phyloP scores from a whole-genome alignment of 2,329 filamentous ascomycete genomes.

The Massarina eburnea region DNA sequence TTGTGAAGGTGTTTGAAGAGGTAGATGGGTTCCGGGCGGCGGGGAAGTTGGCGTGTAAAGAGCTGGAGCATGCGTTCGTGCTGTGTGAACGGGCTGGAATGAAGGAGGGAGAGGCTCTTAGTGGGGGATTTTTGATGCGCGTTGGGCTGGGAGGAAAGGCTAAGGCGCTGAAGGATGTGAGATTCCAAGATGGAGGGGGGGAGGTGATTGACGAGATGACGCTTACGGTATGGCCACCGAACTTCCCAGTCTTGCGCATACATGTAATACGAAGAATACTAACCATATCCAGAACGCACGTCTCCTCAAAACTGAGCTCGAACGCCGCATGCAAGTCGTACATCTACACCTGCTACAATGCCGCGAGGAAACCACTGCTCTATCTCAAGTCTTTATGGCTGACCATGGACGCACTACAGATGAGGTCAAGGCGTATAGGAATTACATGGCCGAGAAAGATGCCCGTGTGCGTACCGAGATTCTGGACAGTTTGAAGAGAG shows the following conservation, averaged over 20 bases:
- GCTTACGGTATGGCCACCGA: not conserved
- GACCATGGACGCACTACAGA: not conserved
- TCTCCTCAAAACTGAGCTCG: not conserved
- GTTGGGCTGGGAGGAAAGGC: not conserved
- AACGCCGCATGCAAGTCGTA: not conserved
- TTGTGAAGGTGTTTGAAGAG: not conserved
- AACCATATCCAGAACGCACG: not conserved
- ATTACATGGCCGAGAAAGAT: not conserved
- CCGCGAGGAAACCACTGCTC: not conserved
- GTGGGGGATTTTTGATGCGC: not conserved
- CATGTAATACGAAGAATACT: not conserved
- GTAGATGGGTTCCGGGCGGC: not conserved
- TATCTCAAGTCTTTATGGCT: not conserved
- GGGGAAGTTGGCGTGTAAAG: not conserved
- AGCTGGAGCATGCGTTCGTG: not conserved
- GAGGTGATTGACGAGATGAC: not conserved
- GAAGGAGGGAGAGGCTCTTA: not conserved
- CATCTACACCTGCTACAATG: not conserved
- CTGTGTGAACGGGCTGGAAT: not conserved
- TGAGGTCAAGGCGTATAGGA: not conserved
- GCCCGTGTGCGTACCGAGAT: not conserved
- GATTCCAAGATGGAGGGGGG: not conserved
- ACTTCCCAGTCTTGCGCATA: not conserved
- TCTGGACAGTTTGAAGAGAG: not conserved
- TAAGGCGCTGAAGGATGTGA: not conserved